Evolutionary conservation across 352 stramenopile genomes (phyloP).

Genomic region (Pythium phragmitis): DNA sequence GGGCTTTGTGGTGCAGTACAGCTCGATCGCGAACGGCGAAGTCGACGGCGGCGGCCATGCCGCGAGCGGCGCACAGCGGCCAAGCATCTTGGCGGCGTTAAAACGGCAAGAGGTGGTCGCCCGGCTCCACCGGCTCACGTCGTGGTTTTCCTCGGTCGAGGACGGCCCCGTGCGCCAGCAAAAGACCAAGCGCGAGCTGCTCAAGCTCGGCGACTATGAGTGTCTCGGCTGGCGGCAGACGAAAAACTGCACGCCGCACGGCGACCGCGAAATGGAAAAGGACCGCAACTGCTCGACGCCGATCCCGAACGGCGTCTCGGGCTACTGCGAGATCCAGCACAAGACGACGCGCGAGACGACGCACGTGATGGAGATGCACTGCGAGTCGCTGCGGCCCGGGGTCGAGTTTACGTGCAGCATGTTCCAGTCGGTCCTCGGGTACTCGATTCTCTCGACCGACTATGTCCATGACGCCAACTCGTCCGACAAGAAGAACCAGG

Average conservation of each 20-base stretch:
- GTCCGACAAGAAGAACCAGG: conserved; percentile 20
- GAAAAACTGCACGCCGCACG: conserved; percentile 41
- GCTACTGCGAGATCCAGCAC: conserved; percentile 29
- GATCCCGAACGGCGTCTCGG: conserved; percentile 20
- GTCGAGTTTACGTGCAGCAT: conserved; percentile 25
- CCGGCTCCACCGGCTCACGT: conserved; percentile 13
- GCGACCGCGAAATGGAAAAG: conserved; percentile 30
- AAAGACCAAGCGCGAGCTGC: conserved; percentile 17
- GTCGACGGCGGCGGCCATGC: conserved; percentile 29
- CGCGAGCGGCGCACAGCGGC: conserved; percentile 8
- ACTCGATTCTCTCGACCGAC: conserved; percentile 32
- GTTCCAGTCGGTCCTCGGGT: conserved; percentile 37
- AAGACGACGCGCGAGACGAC: conserved; percentile 24
- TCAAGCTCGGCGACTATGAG: conserved; percentile 18
- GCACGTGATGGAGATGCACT: conserved; percentile 62
- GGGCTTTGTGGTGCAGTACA: conserved; percentile 46
- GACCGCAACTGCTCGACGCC: conserved; percentile 28
- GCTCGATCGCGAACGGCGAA: conserved; percentile 42
- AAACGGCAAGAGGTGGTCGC: conserved; percentile 9
- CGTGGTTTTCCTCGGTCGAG: conserved; percentile 19
- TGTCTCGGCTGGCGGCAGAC: conserved; percentile 49
- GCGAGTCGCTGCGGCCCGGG: conserved; percentile 37
- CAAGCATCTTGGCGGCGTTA: conserved; percentile 8
- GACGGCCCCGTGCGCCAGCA: conserved; percentile 12
- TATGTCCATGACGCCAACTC: conserved; percentile 50